Percentiles rank a stretch among this genome's conserved stretches.
These are phyloP conservation scores for Discostella pseudostelligera DNA, from an alignment of 108 stramenopile genomes.

Conservation along the genomic window DNA sequence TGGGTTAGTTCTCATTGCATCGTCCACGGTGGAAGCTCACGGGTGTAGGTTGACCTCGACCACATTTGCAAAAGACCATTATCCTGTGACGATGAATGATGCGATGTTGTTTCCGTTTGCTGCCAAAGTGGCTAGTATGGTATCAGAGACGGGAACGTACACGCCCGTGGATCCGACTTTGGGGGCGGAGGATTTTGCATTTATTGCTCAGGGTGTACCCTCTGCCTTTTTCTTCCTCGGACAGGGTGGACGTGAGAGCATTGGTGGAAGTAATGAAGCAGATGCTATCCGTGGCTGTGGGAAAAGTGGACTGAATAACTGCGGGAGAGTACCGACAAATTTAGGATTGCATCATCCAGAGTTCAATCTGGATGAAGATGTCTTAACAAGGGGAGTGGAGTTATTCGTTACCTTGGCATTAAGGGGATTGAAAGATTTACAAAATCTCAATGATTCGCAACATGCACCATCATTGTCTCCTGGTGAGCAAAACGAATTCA, in stretches of 20 bases:
- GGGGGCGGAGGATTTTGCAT: constrained; percentile 93
- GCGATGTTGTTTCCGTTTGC: constrained; percentile 60
- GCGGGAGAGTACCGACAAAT: constrained; percentile 47
- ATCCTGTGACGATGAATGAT: constrained; percentile 90
- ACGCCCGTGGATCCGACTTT: constrained; percentile 78
- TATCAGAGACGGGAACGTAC: constrained; percentile 47
- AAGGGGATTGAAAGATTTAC: constrained; percentile 53
- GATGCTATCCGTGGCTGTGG: neutral
- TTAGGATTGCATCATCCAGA: constrained; percentile 82
- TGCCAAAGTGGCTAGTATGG: constrained; percentile 69
- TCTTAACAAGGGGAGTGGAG: constrained; percentile 74
- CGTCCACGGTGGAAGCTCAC: constrained; percentile 61
- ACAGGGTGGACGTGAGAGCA: constrained; percentile 57
- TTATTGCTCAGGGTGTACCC: constrained; percentile 75
- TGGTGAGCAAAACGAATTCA: no score
- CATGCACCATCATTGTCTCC: no score
- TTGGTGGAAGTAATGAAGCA: no score
- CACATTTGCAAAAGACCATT: constrained; percentile 67
- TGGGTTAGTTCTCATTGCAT: constrained; percentile 60
- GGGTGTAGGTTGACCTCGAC: constrained; percentile 71
- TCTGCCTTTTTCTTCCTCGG: constrained; percentile 80
- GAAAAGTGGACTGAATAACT: constrained; percentile 3
- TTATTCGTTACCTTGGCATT: constrained; percentile 82
- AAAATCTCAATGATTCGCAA: no score
- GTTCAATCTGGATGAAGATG: constrained; percentile 83